Conservation (phyloP, 2,329 filamentous ascomycete species). For the Cryoendolithus antarcticus region DNA sequence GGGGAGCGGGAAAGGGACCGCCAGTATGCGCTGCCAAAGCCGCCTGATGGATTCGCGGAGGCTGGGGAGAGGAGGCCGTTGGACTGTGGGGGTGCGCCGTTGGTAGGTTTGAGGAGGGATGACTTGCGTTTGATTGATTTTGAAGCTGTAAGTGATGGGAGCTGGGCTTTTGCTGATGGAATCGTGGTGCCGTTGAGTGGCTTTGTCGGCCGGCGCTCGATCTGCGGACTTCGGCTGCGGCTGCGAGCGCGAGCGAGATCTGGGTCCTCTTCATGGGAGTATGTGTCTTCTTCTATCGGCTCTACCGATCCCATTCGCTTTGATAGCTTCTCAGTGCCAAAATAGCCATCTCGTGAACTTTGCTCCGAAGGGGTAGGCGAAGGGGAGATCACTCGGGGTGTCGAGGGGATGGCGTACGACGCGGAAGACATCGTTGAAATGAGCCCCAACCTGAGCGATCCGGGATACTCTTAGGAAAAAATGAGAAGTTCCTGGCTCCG, state of each 20-base stretch:
- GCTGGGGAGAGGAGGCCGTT: constrained; percentile 20
- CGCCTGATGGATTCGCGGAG: constrained; percentile 25
- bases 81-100: constrained; percentile 8
- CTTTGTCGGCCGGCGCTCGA: constrained; percentile 18
- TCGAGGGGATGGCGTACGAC: constrained; percentile 54
- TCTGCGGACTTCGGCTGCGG: constrained; percentile 56
- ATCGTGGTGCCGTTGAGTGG: constrained; percentile 14
- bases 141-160: constrained; percentile 5
- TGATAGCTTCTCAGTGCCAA: constrained; percentile 65
- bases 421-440: too few relatives aligned
- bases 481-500: too few relatives aligned
- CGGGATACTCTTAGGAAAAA: too few relatives aligned
- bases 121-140: constrained; percentile 13
- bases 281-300: constrained; percentile 48
- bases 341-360: constrained; percentile 48
- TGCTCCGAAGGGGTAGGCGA: constrained; percentile 61
- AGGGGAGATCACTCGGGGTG: constrained; percentile 79
- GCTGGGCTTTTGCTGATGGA: constrained; percentile 8
- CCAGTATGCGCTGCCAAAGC: constrained; percentile 67
- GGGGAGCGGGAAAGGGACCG: constrained; percentile 82
- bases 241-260: constrained; percentile 49
- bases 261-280: constrained; percentile 31
- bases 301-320: constrained; percentile 48
- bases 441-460: too few relatives aligned
- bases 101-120: constrained; percentile 14